These are phyloP conservation scores for Pichia phayaonensis DNA, from an alignment of 805 yeast species.

Conservation along the genomic window DNA sequence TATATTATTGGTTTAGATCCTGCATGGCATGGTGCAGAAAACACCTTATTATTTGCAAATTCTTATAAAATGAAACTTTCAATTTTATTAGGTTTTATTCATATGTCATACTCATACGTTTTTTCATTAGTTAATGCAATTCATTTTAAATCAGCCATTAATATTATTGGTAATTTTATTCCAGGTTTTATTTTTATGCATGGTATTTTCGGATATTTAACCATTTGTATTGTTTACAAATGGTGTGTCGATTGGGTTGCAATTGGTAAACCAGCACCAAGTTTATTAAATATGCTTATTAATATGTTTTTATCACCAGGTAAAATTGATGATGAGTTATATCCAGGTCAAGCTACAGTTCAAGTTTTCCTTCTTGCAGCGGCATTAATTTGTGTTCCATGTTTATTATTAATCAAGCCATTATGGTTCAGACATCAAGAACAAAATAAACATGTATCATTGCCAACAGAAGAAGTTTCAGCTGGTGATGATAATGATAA, in stretches of 20 bases:
- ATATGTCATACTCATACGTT: constrained; percentile 84
- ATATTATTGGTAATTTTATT: constrained; percentile 84
- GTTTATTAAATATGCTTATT: constrained; percentile 88
- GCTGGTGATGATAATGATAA: constrained; percentile 19
- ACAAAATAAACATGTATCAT: constrained; percentile 39
- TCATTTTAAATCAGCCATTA: constrained; percentile 63
- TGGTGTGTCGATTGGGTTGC: constrained; percentile 92
- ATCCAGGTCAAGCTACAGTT: constrained; percentile 67
- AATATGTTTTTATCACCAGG: constrained; percentile 96
- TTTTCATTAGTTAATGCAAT: constrained; percentile 79
- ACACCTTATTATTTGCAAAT: constrained; percentile 80
- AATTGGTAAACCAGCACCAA: constrained; percentile 76
- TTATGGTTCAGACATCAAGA: constrained; percentile 39
- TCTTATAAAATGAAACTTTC: constrained; percentile 97
- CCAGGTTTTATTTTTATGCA: constrained; percentile 96
- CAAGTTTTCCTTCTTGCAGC: constrained; percentile 64
- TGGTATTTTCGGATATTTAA: constrained; percentile 88
- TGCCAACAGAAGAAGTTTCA: constrained; percentile 24
- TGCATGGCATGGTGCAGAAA: constrained; percentile 97
- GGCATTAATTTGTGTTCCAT: constrained; percentile 90
- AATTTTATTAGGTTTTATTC: constrained; percentile 86
- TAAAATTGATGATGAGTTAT: constrained; percentile 68
- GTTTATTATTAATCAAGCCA: constrained; percentile 83
- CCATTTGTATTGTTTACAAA: constrained; percentile 81
- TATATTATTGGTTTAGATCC: constrained; percentile 87